Conservation (phyloP, 2,329 filamentous ascomycete genomes). For the Clonostachys solani region DNA sequence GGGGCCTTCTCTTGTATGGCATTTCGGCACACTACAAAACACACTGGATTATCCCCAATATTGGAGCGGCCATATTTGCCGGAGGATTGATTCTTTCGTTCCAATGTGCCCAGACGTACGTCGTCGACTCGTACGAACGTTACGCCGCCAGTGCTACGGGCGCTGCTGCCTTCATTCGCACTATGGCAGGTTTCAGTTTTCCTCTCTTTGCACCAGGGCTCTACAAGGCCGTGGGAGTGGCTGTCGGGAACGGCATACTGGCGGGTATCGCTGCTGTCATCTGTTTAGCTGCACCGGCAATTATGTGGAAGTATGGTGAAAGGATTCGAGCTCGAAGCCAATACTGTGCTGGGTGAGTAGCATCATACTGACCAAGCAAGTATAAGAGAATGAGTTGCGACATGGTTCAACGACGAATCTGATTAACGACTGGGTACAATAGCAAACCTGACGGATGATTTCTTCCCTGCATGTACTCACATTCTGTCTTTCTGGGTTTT, state of each 20-base stretch:
- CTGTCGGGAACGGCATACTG: conserved; percentile 34
- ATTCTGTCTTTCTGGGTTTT: too few relatives aligned
- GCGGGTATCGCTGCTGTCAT: conserved; percentile 13
- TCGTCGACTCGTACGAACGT: conserved; percentile 45
- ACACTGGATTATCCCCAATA: conserved; percentile 52
- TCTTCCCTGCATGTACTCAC: too few relatives aligned
- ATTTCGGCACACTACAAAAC: conserved; percentile 32
- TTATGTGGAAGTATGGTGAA: conserved; percentile 3
- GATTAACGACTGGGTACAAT: too few relatives aligned
- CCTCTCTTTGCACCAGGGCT: conserved; percentile 50
- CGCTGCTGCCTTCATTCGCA: conserved; percentile 49
- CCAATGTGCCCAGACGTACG: conserved; percentile 53
- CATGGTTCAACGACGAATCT: too few relatives aligned
- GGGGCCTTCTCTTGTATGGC: conserved; percentile 45
- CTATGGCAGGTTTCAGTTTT: conserved; percentile 51
- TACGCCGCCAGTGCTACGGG: conserved; percentile 37
- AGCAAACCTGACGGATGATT: too few relatives aligned
- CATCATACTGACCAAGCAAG: neutral
- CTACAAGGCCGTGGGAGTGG: conserved; percentile 34
- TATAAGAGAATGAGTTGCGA: too few relatives aligned
- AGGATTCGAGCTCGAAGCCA: conserved; percentile 1
- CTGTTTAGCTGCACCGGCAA: conserved; percentile 1
- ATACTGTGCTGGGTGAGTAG: conserved; percentile 2
- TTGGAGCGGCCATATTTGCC: conserved; percentile 42
- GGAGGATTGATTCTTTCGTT: conserved; percentile 52